Evolutionary conservation across 441 rosid species (phyloP), one percentile per base, ranked within the genome.

Genomic region (Adansonia madagascariensis): DNA sequence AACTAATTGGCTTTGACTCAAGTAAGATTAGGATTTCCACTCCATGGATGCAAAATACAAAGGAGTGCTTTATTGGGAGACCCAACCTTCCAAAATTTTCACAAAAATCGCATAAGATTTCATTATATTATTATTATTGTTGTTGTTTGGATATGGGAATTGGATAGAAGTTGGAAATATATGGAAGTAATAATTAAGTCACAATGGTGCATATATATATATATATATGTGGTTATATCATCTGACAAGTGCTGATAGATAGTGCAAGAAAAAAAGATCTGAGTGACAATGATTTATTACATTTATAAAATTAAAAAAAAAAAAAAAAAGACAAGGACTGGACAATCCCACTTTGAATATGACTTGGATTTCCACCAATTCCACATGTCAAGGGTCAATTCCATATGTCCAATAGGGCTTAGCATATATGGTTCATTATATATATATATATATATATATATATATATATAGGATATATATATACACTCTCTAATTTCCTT

Each of bases 331-430:
- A 62, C 20, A 76, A 39, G 20, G 71, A 53, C 57, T 73, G 80
- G 80, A 77, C 80, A 56, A 73, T 46, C 49, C 59, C 71, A 80
- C 35, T 35, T 55, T 61, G 80, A 77, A 57, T 2, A 59, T 81
- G 84, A 84, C 81, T 81, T 75, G 86, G 84, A 79, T 57, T 74
- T 81, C 86, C 86, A 81, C 83, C 79, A 47, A 5, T 75, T 47
- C 82, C 74, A 79, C 82, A 63, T 20, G 18, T 0, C 3, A 41
- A 78, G 78, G 69, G 80, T 76, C 82, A 80, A 62, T 24, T 35
- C 73, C 70, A 67, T 65, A 78, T 78, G 52, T 75, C 75, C 22
- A 47, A 22, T 69, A 11, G 31, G 31, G 31, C 31, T 27, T 27
- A 27, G 31, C 31, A 27, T 27, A 27, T 27, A 27, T 1, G 31